phyloP scores from a whole-genome alignment of 164 flowering plant species.

The Macadamia tetraphylla region DNA sequence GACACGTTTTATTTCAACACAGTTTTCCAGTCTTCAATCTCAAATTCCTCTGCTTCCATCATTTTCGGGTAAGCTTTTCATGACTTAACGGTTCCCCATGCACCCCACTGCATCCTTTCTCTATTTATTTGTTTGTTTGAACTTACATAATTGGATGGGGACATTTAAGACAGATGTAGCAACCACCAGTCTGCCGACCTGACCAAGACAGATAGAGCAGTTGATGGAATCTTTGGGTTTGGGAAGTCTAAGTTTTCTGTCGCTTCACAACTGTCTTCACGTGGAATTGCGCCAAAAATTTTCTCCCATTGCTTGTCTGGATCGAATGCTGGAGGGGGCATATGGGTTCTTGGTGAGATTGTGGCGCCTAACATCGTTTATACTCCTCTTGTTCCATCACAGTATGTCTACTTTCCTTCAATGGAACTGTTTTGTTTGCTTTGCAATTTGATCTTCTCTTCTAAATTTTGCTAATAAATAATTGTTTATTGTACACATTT shows the following conservation, averaged over 20 bases:
- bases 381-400: slow-evolving; percentile 78
- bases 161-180: slow-evolving; percentile 70
- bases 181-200: slow-evolving; percentile 67
- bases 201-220: slow-evolving; percentile 83
- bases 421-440: not conserved
- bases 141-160: slow-evolving; percentile 8
- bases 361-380: slow-evolving; percentile 82
- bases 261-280: slow-evolving; percentile 78
- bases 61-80: slow-evolving; percentile 68
- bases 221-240: slow-evolving; percentile 97
- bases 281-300: slow-evolving; percentile 61
- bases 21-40: slow-evolving; percentile 33
- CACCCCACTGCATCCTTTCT: no score
- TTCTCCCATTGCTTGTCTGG: slow-evolving; percentile 96
- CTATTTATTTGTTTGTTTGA: not conserved
- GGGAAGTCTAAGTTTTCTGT: slow-evolving; percentile 80
- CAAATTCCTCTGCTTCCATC: slow-evolving; percentile 63
- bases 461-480: no score
- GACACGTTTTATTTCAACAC: slow-evolving; percentile 60
- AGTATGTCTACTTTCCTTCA: slow-evolving; percentile 36
- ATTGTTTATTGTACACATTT: no score
- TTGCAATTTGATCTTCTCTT: not conserved
- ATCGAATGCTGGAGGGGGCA: slow-evolving; percentile 69
- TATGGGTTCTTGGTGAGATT: slow-evolving; percentile 86
- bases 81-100: not conserved